phyloP scores from a whole-genome alignment of 2,329 filamentous ascomycete genomes.

The Trichoderma asperellum region DNA sequence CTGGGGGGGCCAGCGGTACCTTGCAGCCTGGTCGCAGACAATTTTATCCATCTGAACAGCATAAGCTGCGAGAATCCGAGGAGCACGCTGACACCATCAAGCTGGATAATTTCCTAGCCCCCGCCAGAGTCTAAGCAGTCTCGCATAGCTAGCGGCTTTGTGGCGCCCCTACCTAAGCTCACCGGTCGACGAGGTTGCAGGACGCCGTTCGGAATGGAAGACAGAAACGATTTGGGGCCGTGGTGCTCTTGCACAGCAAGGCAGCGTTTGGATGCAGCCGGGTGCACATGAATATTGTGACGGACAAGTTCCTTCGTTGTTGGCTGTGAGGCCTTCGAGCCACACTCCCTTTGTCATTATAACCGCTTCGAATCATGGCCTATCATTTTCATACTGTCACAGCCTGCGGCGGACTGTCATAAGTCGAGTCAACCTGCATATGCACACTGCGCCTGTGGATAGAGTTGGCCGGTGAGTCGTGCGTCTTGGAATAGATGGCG shows the following conservation, averaged over 20 bases:
- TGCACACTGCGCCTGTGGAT: conserved; percentile 1
- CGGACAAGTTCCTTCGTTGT: neutral
- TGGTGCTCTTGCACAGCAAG: neutral
- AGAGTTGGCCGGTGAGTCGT: neutral
- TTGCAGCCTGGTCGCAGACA: conserved; percentile 10
- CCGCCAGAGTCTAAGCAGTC: neutral
- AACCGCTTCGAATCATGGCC: neutral
- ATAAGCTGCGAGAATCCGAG: conserved; percentile 3
- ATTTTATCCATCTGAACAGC: neutral
- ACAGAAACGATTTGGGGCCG: neutral
- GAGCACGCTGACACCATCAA: neutral
- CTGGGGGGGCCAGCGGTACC: conserved; percentile 14
- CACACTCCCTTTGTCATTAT: neutral
- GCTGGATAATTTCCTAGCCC: conserved; percentile 11
- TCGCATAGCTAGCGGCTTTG: conserved; percentile 22
- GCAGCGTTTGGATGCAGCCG: neutral
- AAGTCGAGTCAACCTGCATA: conserved; percentile 15
- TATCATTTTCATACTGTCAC: neutral
- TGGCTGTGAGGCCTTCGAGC: neutral
- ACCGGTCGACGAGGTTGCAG: conserved; percentile 19
- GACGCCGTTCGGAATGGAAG: neutral
- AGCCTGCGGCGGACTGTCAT: conserved; percentile 2
- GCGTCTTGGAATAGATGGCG: neutral
- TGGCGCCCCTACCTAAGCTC: conserved; percentile 28
- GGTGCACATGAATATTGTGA: neutral